Evolutionary conservation across 192 early-diverging fungal genomes (phyloP).

Genomic region (Coemansia sp.): DNA sequence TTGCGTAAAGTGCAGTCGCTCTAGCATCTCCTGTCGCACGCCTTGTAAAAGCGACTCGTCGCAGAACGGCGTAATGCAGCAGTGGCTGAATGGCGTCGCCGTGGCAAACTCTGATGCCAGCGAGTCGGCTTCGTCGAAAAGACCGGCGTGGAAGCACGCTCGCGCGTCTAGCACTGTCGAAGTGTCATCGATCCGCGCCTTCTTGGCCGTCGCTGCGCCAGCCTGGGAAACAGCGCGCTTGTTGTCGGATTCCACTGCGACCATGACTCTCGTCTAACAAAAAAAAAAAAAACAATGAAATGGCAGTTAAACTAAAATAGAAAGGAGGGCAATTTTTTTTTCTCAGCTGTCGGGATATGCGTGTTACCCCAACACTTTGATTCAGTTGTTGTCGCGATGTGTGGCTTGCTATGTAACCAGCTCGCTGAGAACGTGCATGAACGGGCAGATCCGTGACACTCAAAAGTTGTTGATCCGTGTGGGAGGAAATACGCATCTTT

Average conservation of each 20-base stretch:
- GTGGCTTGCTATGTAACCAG: too few relatives aligned
- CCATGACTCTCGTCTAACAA: background rate
- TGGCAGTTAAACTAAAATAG: background rate
- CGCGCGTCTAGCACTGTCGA: background rate
- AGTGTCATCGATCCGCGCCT: background rate
- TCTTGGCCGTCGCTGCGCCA: constrained; percentile 7
- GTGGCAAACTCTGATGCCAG: constrained; percentile 12
- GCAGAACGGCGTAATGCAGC: constrained; percentile 63
- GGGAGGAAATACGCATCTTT: too few relatives aligned
- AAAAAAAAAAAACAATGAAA: background rate
- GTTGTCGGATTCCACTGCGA: constrained; percentile 4
- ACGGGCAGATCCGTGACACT: too few relatives aligned
- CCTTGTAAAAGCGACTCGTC: constrained; percentile 62
- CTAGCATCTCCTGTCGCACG: constrained; percentile 68
- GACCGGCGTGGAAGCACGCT: constrained; percentile 29
- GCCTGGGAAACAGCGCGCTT: constrained; percentile 5
- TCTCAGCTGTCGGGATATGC: too few relatives aligned
- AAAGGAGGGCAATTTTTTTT: too few relatives aligned
- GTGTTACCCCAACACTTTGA: too few relatives aligned
- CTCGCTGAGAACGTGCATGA: too few relatives aligned
- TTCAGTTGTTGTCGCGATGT: too few relatives aligned
- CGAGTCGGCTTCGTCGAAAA: constrained; percentile 24
- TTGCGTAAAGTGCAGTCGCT: constrained; percentile 67
- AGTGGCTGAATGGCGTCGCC: constrained; percentile 69
- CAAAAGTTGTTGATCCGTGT: too few relatives aligned